Evolutionary conservation across 1,284 basidiomycete genomes (phyloP).

Genomic region (Meira nashicola): DNA sequence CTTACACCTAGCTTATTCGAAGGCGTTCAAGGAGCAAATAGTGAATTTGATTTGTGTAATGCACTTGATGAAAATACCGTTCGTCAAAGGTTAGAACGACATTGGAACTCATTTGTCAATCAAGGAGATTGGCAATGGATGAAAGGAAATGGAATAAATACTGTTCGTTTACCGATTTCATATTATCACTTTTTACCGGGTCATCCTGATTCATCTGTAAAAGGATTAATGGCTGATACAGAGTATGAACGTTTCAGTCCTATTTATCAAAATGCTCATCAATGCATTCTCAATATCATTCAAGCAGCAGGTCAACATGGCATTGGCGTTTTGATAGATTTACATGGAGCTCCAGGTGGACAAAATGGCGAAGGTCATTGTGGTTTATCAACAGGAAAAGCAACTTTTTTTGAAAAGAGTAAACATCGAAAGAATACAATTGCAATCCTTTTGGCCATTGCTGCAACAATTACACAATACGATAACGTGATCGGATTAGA

Average conservation of each 20-base stretch:
- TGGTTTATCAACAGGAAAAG: slow-evolving; percentile 27
- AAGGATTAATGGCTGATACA: slow-evolving; percentile 63
- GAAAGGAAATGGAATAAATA: slow-evolving; percentile 68
- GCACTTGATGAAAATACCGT: slow-evolving; percentile 58
- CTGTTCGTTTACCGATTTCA: slow-evolving; percentile 72
- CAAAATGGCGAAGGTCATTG: slow-evolving; percentile 56
- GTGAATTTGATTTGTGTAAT: slow-evolving; percentile 64
- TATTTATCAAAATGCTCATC: slow-evolving; percentile 71
- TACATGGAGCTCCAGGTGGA: slow-evolving; percentile 63
- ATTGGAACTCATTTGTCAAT: slow-evolving; percentile 65
- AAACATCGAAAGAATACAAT: slow-evolving; percentile 54
- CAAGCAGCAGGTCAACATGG: slow-evolving; percentile 62
- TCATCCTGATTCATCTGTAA: slow-evolving; percentile 62
- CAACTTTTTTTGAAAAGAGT: slow-evolving; percentile 34
- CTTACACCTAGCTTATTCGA: slow-evolving; percentile 49
- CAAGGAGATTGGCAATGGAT: slow-evolving; percentile 62
- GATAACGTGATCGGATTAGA: slow-evolving; percentile 74
- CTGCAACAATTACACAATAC: slow-evolving; percentile 53
- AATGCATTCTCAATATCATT: slow-evolving; percentile 65
- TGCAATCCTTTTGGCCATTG: slow-evolving; percentile 61
- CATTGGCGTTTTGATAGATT: slow-evolving; percentile 72
- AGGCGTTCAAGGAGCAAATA: slow-evolving; percentile 26
- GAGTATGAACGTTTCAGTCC: slow-evolving; percentile 63
- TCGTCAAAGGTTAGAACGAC: slow-evolving; percentile 64
- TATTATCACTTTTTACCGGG: slow-evolving; percentile 69